Evolutionary conservation across 164 flowering plant species (phyloP).

Genomic region (Protea cynaroides): DNA sequence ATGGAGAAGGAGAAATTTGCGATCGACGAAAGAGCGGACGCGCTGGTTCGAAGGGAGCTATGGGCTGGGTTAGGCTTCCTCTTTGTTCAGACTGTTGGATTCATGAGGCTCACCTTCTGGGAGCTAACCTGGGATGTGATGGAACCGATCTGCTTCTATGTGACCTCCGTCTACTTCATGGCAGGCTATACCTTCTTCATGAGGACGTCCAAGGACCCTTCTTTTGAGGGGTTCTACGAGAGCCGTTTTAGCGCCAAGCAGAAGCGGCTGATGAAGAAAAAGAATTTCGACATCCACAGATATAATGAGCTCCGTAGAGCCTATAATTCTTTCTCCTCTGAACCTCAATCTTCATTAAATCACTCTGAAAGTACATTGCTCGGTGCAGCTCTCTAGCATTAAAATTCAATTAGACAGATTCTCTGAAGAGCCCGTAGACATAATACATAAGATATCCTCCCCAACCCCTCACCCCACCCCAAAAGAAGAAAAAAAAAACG

Average conservation of each 20-base stretch:
- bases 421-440: too few species aligned
- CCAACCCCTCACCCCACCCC: too few species aligned
- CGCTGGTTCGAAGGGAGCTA: slow-evolving; percentile 36
- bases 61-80: slow-evolving; percentile 46
- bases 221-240: slow-evolving; percentile 49
- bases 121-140: slow-evolving; percentile 69
- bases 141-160: slow-evolving; percentile 67
- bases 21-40: slow-evolving; percentile 37
- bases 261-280: slow-evolving; percentile 31
- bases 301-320: slow-evolving; percentile 38
- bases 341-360: background rate
- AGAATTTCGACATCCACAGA: slow-evolving; percentile 40
- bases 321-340: slow-evolving; percentile 15
- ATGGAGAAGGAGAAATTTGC: slow-evolving; percentile 40
- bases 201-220: slow-evolving; percentile 52
- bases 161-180: slow-evolving; percentile 45
- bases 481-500: too few species aligned
- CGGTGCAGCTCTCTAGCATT: too few species aligned
- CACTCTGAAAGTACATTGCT: background rate
- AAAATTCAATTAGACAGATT: too few species aligned
- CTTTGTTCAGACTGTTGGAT: slow-evolving; percentile 39
- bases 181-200: slow-evolving; percentile 53
- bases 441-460: too few species aligned
- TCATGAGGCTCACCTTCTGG: slow-evolving; percentile 70
- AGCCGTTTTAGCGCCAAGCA: slow-evolving; percentile 44